Conservation (phyloP, 208 protist species). For the Leishmania major region DNA sequence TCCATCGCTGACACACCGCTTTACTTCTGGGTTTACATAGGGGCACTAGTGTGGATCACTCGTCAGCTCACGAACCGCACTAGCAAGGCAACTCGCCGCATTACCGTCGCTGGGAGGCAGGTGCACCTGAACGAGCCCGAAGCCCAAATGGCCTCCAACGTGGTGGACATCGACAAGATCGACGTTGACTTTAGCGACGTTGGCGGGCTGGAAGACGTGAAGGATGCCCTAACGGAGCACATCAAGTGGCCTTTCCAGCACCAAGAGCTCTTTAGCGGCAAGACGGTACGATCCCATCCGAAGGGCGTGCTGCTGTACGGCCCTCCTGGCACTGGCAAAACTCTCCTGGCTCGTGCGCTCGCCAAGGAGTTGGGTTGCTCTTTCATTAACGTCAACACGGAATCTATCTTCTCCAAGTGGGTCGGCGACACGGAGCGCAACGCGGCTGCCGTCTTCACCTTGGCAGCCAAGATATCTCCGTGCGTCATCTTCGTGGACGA, state of each 20-base stretch:
- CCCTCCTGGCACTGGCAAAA: constrained; percentile 99
- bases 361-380: constrained; percentile 98
- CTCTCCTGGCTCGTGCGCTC: constrained; percentile 98
- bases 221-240: constrained; percentile 75
- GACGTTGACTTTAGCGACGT: constrained; percentile 64
- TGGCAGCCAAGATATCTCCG: constrained; percentile 79
- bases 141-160: constrained; percentile 57
- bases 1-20: constrained; percentile 50
- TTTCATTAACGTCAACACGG: constrained; percentile 98
- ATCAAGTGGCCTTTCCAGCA: constrained; percentile 88
- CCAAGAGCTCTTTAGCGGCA: constrained; percentile 72
- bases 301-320: constrained; percentile 99
- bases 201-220: constrained; percentile 80
- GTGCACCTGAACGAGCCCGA: constrained; percentile 67
- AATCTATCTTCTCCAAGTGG: constrained; percentile 90
- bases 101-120: constrained; percentile 40
- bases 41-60: constrained; percentile 59
- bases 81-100: constrained; percentile 46
- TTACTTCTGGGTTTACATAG: constrained; percentile 77
- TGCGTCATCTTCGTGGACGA: constrained; percentile 94
- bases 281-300: constrained; percentile 93
- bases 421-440: constrained; percentile 98
- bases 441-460: constrained; percentile 88
- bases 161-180: constrained; percentile 77
- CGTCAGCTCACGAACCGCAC: constrained; percentile 48